Percentiles rank a stretch among this genome's conserved stretches.
Conservation (phyloP, 108 stramenopile genomes). For the Discostella pseudostelligera region DNA sequence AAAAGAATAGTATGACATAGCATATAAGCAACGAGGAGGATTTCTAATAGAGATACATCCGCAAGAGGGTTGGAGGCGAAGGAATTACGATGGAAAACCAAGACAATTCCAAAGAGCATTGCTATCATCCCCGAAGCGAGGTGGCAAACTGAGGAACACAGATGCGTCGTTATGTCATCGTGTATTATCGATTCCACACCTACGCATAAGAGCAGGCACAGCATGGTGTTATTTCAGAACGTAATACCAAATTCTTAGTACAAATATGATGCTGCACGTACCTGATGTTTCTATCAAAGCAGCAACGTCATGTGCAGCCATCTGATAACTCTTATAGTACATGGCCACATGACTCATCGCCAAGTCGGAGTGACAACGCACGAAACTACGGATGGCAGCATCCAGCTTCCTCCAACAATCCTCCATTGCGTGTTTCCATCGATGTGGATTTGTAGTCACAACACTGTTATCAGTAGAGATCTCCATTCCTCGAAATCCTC, state of each 20-base stretch:
- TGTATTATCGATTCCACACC: constrained; percentile 83
- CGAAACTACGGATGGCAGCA: constrained; percentile 57
- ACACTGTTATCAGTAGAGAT: constrained; percentile 39
- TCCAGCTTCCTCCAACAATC: constrained; percentile 26
- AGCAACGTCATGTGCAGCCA: constrained; percentile 79
- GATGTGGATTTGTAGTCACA: constrained; percentile 8
- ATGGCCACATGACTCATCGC: constrained; percentile 84
- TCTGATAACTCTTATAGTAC: constrained; percentile 74
- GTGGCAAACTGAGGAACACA: constrained; percentile 67
- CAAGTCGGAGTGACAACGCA: constrained; percentile 74
- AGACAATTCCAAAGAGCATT: constrained; percentile 56
- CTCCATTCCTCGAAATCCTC: constrained; percentile 69
- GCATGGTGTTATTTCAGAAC: background rate
- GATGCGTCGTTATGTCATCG: constrained; percentile 80
- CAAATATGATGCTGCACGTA: constrained; percentile 17
- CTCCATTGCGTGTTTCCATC: constrained; percentile 27
- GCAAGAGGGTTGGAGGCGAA: constrained; percentile 20
- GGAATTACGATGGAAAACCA: constrained; percentile 54
- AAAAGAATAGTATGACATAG: constrained; percentile 76
- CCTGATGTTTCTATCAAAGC: constrained; percentile 71
- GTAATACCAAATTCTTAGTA: background rate
- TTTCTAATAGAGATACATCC: constrained; percentile 56
- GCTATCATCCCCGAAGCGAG: constrained; percentile 64
- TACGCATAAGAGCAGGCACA: background rate
- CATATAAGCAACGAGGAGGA: constrained; percentile 70